Evolutionary conservation across 768 basidiomycete species (phyloP), one percentile per base, ranked within the genome.

Genomic region (Leccinum aurantiacum): DNA sequence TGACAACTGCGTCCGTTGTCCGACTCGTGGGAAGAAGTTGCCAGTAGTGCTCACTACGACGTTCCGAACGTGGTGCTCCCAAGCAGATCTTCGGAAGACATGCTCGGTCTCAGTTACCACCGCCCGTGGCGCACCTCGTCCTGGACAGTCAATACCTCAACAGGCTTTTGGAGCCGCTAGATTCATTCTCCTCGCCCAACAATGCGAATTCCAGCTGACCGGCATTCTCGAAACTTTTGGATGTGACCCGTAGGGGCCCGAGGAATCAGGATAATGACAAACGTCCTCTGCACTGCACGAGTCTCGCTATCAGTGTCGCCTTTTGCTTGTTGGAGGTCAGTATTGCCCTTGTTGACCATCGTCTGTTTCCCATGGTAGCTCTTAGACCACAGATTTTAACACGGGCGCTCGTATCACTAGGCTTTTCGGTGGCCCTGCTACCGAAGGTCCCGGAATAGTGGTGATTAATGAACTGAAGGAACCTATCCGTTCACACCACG

Each of bases 401-500:
- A 96, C 96, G 11, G 97, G 97, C 44, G 95, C 89, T n/a, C 85
- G 96, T 55, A 91, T 99, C 75, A 96, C 72, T 98, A 29, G 29
- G 29, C 35, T 98, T 98, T 70, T 79, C 95, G 97, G 96, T 66
- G 97, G 97, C 29, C 93, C 97, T 13, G 89, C 90, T 10, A 97
- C 96, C 2, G 95, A 98, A 70, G 97, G 97, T 2, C 97, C 97
- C 0, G 96, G 97, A 17, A 87, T 95, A 87, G 95, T 98, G 33
- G 97, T 98, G 58, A 89, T 84, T 75, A 92, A 92, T 64, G 96
- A 98, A 76, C 79, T 98, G 58, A 91, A 93, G 76, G 97, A 99
- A 69, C 94, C 95, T 1, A 98, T 99, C 63, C 90, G 97, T 56
- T 97, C 95, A 8, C 97, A 99, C 72, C 96, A 98, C 77, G 97